Conservation (phyloP, 768 basidiomycete species). For the Guyanaporus albipodus region DNA sequence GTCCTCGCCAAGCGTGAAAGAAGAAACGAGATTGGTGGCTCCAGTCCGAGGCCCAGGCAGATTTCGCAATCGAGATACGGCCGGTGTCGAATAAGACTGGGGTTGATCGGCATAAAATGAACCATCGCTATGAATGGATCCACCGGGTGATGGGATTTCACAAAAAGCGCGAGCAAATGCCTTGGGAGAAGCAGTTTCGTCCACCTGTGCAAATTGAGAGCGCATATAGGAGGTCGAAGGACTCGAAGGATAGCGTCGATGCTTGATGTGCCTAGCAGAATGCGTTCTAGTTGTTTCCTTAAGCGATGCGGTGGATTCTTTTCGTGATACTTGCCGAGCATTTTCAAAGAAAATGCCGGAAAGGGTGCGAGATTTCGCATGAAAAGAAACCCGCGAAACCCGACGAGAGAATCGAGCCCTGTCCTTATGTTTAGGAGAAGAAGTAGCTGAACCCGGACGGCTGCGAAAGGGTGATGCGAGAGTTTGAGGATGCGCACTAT, state of each 20-base stretch:
- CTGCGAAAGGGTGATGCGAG: constrained; percentile 48
- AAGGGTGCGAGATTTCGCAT: constrained; percentile 39
- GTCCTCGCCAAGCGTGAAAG: background rate
- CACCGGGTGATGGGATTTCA: background rate
- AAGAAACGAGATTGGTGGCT: background rate
- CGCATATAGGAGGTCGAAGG: constrained; percentile 30
- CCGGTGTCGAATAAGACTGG: constrained; percentile 28
- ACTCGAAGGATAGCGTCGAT: constrained; percentile 19
- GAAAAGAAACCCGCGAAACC: constrained; percentile 20
- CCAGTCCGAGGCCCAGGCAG: background rate
- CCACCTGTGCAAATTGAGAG: constrained; percentile 10
- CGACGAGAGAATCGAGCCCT: constrained; percentile 8
- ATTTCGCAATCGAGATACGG: constrained; percentile 2
- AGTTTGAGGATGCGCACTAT: constrained; percentile 18
- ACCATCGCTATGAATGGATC: constrained; percentile 1
- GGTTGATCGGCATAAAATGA: constrained; percentile 23
- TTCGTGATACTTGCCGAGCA: constrained; percentile 11
- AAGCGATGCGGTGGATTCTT: constrained; percentile 16
- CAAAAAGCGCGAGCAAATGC: background rate
- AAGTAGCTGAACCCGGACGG: constrained; percentile 37
- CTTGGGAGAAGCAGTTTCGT: constrained; percentile 14
- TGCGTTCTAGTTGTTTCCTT: constrained; percentile 10
- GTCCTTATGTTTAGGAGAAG: constrained; percentile 33
- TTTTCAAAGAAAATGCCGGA: constrained; percentile 28
- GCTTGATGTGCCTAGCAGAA: constrained; percentile 11